These are phyloP conservation scores for Arabidopsis arenosa DNA, from an alignment of 345 rosid species.

Conservation along the genomic window DNA sequence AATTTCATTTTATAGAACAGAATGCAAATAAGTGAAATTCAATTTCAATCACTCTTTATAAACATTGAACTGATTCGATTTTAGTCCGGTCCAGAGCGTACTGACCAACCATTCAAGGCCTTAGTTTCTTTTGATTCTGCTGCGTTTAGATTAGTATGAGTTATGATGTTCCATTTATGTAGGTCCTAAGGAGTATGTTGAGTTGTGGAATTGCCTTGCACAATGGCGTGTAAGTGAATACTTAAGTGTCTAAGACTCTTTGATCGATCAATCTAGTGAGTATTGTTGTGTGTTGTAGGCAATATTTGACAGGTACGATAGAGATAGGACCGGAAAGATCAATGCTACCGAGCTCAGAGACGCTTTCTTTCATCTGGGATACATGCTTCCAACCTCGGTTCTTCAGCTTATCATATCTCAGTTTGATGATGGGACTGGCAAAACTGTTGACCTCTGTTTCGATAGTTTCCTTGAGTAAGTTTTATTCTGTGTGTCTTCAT, in stretches of 20 bases:
- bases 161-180: too few species aligned
- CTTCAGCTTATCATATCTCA: conserved; percentile 59
- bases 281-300: conserved; percentile 50
- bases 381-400: conserved; percentile 66
- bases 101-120: too few species aligned
- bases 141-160: neutral
- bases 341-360: conserved; percentile 64
- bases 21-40: neutral
- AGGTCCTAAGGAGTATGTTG: conserved; percentile 69
- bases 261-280: too few species aligned
- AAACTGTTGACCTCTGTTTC: conserved; percentile 56
- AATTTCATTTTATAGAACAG: too few species aligned
- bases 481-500: conserved; percentile 4
- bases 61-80: neutral
- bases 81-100: too few species aligned
- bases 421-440: conserved; percentile 58
- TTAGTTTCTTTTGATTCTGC: neutral
- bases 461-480: conserved; percentile 74
- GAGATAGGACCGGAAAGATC: conserved; percentile 69
- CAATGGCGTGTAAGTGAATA: conserved; percentile 68
- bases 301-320: conserved; percentile 68
- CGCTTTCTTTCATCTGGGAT: conserved; percentile 65
- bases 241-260: conserved; percentile 12
- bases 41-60: neutral
- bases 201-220: conserved; percentile 69